A percentile compares a stretch with the other conserved stretches of the same genome.
Conservation (phyloP, 1,284 basidiomycete species). For the Termitomyces sp. region DNA sequence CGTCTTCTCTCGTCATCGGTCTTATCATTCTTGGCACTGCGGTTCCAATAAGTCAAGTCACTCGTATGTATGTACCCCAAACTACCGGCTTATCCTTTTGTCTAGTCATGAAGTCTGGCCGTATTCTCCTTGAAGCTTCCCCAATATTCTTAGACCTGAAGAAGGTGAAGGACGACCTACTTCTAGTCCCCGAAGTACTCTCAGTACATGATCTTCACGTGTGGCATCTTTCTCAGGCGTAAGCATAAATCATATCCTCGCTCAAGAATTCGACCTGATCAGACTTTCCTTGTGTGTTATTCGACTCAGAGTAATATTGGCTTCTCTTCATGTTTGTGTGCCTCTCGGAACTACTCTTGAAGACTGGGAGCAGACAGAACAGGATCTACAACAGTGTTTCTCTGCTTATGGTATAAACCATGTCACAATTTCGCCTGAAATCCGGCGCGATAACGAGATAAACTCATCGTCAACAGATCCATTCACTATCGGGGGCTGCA, state of each 20-base stretch:
- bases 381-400: slow-evolving; percentile 42
- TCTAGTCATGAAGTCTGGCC: slow-evolving; percentile 40
- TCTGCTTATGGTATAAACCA: slow-evolving; percentile 43
- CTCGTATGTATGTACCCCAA: no score
- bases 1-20: slow-evolving; percentile 41
- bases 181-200: slow-evolving; percentile 39
- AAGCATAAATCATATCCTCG: slow-evolving; percentile 17
- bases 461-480: slow-evolving; percentile 25
- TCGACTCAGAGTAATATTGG: slow-evolving; percentile 37
- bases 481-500: slow-evolving; percentile 26
- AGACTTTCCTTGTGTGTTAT: slow-evolving; percentile 2
- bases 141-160: slow-evolving; percentile 42
- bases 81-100: neutral
- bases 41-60: slow-evolving; percentile 40
- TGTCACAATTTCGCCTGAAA: slow-evolving; percentile 48
- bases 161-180: slow-evolving; percentile 40
- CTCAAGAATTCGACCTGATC: neutral
- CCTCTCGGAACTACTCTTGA: slow-evolving; percentile 36
- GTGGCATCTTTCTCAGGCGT: slow-evolving; percentile 48
- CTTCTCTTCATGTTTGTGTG: slow-evolving; percentile 45
- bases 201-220: slow-evolving; percentile 47
- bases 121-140: slow-evolving; percentile 45
- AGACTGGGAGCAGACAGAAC: slow-evolving; percentile 43
- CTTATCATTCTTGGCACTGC: slow-evolving; percentile 44
- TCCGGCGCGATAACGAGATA: slow-evolving; percentile 29